Conservation (phyloP, 768 basidiomycete genomes). For the Hericium alpestre region DNA sequence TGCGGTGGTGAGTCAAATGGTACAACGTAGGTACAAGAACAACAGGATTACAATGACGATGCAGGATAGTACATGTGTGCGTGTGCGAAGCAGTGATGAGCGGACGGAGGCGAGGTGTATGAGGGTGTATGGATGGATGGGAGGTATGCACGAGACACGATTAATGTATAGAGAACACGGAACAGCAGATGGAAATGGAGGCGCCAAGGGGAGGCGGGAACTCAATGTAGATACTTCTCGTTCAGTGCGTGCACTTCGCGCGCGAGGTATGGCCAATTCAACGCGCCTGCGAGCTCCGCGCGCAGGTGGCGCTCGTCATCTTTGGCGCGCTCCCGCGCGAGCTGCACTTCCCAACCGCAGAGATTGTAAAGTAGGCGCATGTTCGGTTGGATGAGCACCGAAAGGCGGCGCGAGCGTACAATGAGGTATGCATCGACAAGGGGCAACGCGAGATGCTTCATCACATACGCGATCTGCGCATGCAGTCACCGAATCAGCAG, state of each 20-base stretch:
- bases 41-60: too few relatives aligned
- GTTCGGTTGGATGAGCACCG: constrained; percentile 89
- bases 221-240: constrained; percentile 60
- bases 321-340: constrained; percentile 67
- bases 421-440: constrained; percentile 92
- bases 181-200: too few relatives aligned
- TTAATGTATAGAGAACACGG: too few relatives aligned
- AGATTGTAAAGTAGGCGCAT: constrained; percentile 93
- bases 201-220: too few relatives aligned
- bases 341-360: constrained; percentile 86
- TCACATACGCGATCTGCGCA: constrained; percentile 83
- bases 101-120: too few relatives aligned
- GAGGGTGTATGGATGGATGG: too few relatives aligned
- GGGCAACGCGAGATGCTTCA: constrained; percentile 79
- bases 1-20: too few relatives aligned
- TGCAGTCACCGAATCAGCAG: neutral
- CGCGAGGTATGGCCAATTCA: constrained; percentile 80
- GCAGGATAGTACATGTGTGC: too few relatives aligned
- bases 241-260: constrained; percentile 79
- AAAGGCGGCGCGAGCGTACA: constrained; percentile 81
- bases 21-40: too few relatives aligned
- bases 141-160: too few relatives aligned
- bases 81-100: too few relatives aligned
- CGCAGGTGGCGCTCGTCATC: constrained; percentile 39
- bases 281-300: constrained; percentile 52